Base-by-base conservation (phyloP, 192 early-diverging fungal genomes). In the Coemansia sp. region DNA sequence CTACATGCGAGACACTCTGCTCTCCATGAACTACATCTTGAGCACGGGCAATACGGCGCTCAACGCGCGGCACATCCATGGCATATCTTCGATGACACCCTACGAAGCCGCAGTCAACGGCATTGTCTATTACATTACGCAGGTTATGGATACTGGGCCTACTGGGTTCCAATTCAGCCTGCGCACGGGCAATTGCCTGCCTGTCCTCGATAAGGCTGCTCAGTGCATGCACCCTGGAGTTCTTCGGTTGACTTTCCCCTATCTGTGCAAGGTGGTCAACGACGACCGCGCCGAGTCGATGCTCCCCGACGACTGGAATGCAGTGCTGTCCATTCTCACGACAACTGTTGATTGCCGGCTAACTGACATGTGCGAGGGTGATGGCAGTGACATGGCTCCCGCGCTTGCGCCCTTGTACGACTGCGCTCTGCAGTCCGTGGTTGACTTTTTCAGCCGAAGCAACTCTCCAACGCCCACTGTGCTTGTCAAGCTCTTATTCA, bases 1-100 rank as follows among this genome's bases (percentile, higher is more conserved):
- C 66, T 84, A 84, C 64, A 78, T 84, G 82, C 76, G 77, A 39
- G 74, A 76, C 60, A 74, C 82, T 8, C 66, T 84, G 63, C 71
- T 79, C 29, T 37, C 66, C 4, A 84, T 84, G 82, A 84, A 76
- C 74, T 29, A 58, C 51, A 80, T 84, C 36, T 45, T 80, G 66
- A 72, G 71, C 72, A 65, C 37, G 46, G 63, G 70, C 41, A 74
- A 80, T 70, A 58, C 57, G 25, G 38, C 41, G 8, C 41, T 72
- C 3, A 76, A 80, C 39, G 27, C 70, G 21, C 53, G 51, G 42
- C 65, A 37, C 27, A 77, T 83, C n/a, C 67, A 74, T 17, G 34
- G 59, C 7, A 41, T 58, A 46, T 29, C 55, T 4, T 27, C 67
- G 34, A 63, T 75, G 69, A 75, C 80, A 59, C 75, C 70, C 3